Evolutionary conservation across 2,329 filamentous ascomycete species (phyloP).

Genomic region (Eutypella sp.): DNA sequence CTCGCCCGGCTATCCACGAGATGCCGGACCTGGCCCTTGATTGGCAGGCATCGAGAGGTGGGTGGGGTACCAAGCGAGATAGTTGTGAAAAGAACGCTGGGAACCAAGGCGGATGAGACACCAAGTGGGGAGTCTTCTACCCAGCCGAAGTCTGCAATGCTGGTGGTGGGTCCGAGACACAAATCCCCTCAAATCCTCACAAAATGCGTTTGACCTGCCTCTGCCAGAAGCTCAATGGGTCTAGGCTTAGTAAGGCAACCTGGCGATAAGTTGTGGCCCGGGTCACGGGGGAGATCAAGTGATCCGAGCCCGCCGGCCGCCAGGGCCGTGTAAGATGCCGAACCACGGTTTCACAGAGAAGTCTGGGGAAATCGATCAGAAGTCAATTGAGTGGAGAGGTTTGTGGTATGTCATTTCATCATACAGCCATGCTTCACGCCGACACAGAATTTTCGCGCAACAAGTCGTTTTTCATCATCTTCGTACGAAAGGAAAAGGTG

Average conservation of each 20-base stretch:
- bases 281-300: too few species aligned
- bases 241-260: too few species aligned
- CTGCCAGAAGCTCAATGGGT: too few species aligned
- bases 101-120: background rate
- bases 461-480: conserved; percentile 2
- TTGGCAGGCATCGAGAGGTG: background rate
- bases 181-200: background rate
- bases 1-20: background rate
- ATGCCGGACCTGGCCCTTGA: background rate
- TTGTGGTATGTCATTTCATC: background rate
- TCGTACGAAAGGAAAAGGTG: background rate
- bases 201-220: too few species aligned
- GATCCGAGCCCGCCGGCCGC: too few species aligned
- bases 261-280: too few species aligned
- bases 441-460: background rate
- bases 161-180: background rate
- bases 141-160: background rate
- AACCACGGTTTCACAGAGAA: background rate
- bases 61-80: background rate
- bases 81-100: background rate
- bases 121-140: background rate
- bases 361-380: conserved; percentile 2
- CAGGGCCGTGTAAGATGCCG: too few species aligned
- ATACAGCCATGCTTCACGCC: background rate
- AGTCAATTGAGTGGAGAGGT: conserved; percentile 7